Percentiles rank a stretch among this genome's conserved stretches.
These are phyloP conservation scores for Thalassiosira delicatula DNA, from an alignment of 352 stramenopile species.

Conservation along the genomic window DNA sequence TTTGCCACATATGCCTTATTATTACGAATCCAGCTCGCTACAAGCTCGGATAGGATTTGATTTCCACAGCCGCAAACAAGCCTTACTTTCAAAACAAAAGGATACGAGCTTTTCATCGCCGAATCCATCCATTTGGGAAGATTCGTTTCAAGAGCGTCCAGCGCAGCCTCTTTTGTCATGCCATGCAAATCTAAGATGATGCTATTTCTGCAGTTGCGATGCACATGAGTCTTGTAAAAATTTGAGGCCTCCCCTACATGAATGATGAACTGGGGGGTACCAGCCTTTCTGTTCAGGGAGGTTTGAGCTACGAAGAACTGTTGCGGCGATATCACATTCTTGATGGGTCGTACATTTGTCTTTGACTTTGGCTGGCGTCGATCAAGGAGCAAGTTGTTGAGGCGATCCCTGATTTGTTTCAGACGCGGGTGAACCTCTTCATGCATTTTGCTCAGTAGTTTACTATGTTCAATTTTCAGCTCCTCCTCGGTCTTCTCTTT, in stretches of 20 bases:
- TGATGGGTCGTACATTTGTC: background rate
- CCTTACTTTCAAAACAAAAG: conserved; percentile 20
- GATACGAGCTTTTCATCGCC: conserved; percentile 26
- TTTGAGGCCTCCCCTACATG: conserved; percentile 2
- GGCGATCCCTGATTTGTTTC: background rate
- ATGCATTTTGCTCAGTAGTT: conserved; percentile 10
- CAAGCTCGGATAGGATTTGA: conserved; percentile 24
- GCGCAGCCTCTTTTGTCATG: background rate
- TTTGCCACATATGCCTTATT: conserved; percentile 21
- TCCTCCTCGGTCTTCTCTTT: background rate
- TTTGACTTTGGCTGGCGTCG: background rate
- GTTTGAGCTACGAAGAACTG: background rate
- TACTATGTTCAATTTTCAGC: conserved; percentile 11
- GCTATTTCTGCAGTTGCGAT: background rate
- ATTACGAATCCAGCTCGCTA: conserved; percentile 15
- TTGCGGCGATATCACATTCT: background rate
- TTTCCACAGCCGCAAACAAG: conserved; percentile 34
- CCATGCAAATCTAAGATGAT: conserved; percentile 6
- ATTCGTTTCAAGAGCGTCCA: conserved; percentile 2
- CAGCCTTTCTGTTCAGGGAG: background rate
- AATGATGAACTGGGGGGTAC: background rate
- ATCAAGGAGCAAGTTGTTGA: conserved; percentile 3
- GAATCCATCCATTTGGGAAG: conserved; percentile 22
- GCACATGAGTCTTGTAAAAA: background rate
- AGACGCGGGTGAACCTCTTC: conserved; percentile 6